Evolutionary conservation across 192 early-diverging fungal species (phyloP).

Genomic region (Dissophora globulifera): DNA sequence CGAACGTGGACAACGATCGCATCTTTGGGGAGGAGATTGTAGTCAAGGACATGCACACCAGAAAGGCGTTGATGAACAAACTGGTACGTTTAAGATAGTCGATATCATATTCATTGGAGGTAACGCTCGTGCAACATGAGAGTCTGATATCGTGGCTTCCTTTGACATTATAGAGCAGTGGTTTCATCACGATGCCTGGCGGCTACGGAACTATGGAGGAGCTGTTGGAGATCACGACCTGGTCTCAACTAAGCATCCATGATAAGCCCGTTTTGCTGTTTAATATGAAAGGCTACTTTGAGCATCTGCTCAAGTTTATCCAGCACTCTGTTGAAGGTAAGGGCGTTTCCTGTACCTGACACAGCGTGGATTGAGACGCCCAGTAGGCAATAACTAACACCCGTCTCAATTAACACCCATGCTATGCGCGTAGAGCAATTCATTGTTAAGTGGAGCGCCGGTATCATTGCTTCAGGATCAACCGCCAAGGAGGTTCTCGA

Average conservation of each 20-base stretch:
- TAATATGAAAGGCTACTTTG: slow-evolving; percentile 83
- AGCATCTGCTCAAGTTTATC: slow-evolving; percentile 73
- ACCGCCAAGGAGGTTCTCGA: slow-evolving; percentile 68
- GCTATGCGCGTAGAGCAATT: slow-evolving; percentile 64
- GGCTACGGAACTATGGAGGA: slow-evolving; percentile 92
- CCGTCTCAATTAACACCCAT: no score
- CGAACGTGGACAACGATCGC: slow-evolving; percentile 29
- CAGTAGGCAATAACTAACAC: no score
- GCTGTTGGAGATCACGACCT: slow-evolving; percentile 83
- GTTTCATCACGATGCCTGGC: slow-evolving; percentile 88
- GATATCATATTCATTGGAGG: background rate
- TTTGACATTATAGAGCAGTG: slow-evolving; percentile 58
- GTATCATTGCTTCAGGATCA: slow-evolving; percentile 67
- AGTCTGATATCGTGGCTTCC: background rate
- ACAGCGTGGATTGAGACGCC: no score
- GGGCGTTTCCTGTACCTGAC: background rate
- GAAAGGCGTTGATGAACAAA: slow-evolving; percentile 82
- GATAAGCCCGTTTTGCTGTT: slow-evolving; percentile 82
- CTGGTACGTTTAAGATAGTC: slow-evolving; percentile 56
- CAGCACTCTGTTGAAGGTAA: slow-evolving; percentile 65
- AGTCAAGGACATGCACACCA: slow-evolving; percentile 86
- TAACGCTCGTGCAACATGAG: no score
- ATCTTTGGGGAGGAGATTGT: slow-evolving; percentile 63
- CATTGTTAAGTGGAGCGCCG: slow-evolving; percentile 57
- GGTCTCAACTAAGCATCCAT: slow-evolving; percentile 84